Evolutionary conservation across 176 grass and related monocot species (phyloP), one percentile per base, ranked within the genome.

Genomic region (Carex cristatella): DNA sequence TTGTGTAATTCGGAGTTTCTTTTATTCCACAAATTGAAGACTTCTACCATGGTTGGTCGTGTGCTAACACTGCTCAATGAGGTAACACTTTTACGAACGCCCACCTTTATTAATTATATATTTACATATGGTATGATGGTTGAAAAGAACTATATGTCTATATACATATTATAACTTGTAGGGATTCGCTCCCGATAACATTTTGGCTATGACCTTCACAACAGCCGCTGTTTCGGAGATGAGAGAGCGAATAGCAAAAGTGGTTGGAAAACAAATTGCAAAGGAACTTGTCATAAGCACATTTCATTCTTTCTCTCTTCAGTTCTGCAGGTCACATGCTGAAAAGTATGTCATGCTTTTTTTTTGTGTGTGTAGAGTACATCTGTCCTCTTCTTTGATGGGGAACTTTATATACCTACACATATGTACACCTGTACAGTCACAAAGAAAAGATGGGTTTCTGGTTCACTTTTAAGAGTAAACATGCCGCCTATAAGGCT

Each of bases 151-250:
- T 56, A 38, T 37, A 37, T 40, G 38, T 40, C 38, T 40, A 40
- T 28, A 31, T 46, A 68, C 51, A 5, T 66, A 13, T 69, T 56
- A 14, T 70, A 68, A 85, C 62, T 44, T 56, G 59, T 74, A 93
- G 95, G 92, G 88, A 67, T 87, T 98, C 80, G 70, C 73, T 77
- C 90, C 92, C 51, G 85, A 89, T 38, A 94, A 93, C 76, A 94
- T 94, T 80, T 91, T 98, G 62, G 95, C 92, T 30, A 94, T 98
- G 95, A 98, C 95, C 62, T 98, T 98, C 86, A 98, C 95, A 71
- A 98, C 85, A 15, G 92, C 92, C 58, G 95, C 95, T 60, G 91
- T 91, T 48, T 93, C 95, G 19, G 92, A 98, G 88, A 98, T 98
- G 92, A 88, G 95, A 83, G 95, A 94, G 79, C 85, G 89, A 40